phyloP scores from a whole-genome alignment of 2,329 filamentous ascomycete genomes.

The Fusarium pseudonygamai region DNA sequence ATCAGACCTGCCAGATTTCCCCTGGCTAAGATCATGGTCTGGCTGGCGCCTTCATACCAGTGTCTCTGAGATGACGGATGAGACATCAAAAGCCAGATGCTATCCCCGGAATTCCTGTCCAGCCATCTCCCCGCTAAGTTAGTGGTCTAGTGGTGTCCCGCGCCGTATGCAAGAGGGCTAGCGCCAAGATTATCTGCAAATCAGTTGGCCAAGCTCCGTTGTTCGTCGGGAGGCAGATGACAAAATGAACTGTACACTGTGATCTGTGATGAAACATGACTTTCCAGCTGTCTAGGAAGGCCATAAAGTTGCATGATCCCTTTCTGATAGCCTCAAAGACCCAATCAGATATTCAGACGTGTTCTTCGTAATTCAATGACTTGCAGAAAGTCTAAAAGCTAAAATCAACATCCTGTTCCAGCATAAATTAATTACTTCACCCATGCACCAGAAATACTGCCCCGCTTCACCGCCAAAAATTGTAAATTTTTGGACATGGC shows the following conservation, averaged over 20 bases:
- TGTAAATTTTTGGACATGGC: constrained; percentile 41
- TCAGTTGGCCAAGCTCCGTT: background rate
- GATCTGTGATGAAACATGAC: background rate
- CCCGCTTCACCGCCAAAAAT: constrained; percentile 46
- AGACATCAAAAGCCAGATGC: background rate
- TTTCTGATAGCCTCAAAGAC: accelerated
- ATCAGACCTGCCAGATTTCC: background rate
- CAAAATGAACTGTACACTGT: constrained; percentile 1
- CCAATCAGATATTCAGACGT: background rate
- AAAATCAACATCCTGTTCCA: background rate
- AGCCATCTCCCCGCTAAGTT: no score
- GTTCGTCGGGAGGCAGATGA: background rate
- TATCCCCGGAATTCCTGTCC: background rate
- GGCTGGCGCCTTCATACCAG: background rate
- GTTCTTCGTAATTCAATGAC: background rate
- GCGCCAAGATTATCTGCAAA: constrained; percentile 6
- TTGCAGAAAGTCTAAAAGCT: background rate
- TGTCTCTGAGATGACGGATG: background rate
- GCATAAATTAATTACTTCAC: constrained; percentile 1
- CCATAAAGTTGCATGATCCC: background rate
- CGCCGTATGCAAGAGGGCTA: background rate
- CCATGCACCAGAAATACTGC: constrained; percentile 8
- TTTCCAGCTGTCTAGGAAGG: background rate
- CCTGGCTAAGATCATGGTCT: background rate
- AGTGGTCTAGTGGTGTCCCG: no score